Evolutionary conservation across 345 rosid genomes (phyloP).

Genomic region (Punica granatum): DNA sequence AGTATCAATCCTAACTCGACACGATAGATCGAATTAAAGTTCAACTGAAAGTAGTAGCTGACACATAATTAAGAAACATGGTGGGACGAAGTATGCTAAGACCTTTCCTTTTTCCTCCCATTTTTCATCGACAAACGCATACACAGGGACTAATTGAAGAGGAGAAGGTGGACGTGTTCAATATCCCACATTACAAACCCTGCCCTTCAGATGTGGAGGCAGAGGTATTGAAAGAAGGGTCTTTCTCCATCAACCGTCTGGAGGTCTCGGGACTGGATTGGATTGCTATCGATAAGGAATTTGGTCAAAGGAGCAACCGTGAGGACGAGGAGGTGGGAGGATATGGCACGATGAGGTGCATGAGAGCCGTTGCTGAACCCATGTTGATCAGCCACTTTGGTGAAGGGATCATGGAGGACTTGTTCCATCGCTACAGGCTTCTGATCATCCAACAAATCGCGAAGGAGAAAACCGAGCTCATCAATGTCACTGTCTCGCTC

Average conservation of each 20-base stretch:
- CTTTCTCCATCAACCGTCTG: slow-evolving; percentile 27
- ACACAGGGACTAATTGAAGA: slow-evolving; percentile 41
- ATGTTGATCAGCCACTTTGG: slow-evolving; percentile 6
- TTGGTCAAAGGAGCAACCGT: neutral
- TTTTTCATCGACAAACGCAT: neutral
- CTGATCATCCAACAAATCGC: slow-evolving; percentile 24
- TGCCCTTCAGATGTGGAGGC: slow-evolving; percentile 34
- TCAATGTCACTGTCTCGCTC: slow-evolving; percentile 31
- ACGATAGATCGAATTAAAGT: too few species aligned
- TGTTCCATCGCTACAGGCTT: slow-evolving; percentile 24
- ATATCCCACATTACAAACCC: slow-evolving; percentile 45
- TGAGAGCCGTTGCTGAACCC: slow-evolving; percentile 2
- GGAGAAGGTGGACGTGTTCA: slow-evolving; percentile 35
- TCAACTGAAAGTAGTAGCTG: too few species aligned
- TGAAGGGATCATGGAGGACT: slow-evolving; percentile 18
- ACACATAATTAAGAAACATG: too few species aligned
- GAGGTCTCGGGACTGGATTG: slow-evolving; percentile 34
- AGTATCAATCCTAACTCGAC: too few species aligned
- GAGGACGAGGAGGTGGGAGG: neutral
- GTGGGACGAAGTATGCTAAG: too few species aligned
- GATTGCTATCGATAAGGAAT: slow-evolving; percentile 13
- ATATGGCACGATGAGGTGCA: neutral
- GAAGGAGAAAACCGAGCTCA: slow-evolving; percentile 25
- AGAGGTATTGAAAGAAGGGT: slow-evolving; percentile 32
- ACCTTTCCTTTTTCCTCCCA: too few species aligned